phyloP scores from a whole-genome alignment of 2,329 filamentous ascomycete species.

The Stenocarpella maydis region DNA sequence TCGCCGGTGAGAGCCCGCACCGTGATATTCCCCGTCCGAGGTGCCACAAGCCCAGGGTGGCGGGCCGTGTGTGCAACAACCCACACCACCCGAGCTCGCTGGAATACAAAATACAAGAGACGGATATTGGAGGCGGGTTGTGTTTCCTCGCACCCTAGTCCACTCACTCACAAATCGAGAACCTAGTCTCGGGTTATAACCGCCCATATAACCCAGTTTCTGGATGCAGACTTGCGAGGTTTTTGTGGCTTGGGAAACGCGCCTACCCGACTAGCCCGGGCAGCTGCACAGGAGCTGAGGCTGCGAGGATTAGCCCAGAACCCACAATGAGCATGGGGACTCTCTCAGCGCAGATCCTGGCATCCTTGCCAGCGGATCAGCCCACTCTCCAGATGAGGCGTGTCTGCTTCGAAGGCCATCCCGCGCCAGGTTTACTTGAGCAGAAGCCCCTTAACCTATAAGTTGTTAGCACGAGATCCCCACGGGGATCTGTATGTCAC shows the following conservation, averaged over 20 bases:
- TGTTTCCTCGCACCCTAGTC: background rate
- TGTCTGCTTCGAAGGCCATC: background rate
- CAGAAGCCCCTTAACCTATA: background rate
- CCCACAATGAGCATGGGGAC: constrained; percentile 12
- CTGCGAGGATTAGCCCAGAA: constrained; percentile 16
- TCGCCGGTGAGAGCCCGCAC: background rate
- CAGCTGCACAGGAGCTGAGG: background rate
- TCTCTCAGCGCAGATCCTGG: constrained; percentile 14
- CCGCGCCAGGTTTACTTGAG: background rate
- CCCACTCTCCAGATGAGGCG: background rate
- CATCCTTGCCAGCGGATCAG: constrained; percentile 21
- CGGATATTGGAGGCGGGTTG: background rate
- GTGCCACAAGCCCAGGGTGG: background rate
- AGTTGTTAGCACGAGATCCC: background rate
- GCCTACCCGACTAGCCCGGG: background rate
- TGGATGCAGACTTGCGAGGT: background rate
- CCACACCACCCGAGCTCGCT: background rate
- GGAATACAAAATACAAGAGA: background rate
- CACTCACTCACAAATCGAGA: background rate
- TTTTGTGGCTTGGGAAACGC: background rate
- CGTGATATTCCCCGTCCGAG: background rate
- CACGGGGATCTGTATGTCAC: constrained; percentile 5
- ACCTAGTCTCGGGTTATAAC: background rate
- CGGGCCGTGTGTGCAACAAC: constrained; percentile 5
- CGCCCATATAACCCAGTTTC: background rate